Percentiles rank a stretch among this genome's conserved stretches.
Conservation (phyloP, 352 stramenopile genomes). For the Globisporangium viniferum region DNA sequence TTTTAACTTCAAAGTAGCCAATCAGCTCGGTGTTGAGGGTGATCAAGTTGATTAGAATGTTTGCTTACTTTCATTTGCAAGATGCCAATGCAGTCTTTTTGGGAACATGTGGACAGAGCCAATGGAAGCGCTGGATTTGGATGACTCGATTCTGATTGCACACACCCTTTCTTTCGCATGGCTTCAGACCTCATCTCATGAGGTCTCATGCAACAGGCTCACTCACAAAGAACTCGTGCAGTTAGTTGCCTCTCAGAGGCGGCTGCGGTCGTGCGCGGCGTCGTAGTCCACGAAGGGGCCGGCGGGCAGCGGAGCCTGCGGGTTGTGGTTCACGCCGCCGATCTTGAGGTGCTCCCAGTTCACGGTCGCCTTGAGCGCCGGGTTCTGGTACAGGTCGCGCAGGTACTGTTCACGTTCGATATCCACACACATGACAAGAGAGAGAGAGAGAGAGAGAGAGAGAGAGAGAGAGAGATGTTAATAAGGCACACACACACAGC, state of each 20-base stretch:
- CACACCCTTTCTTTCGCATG: not conserved
- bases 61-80: not conserved
- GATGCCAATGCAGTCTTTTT: not conserved
- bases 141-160: not conserved
- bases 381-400: conserved; percentile 68
- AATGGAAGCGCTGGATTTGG: not conserved
- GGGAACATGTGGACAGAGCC: not conserved
- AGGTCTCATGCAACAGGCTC: not conserved
- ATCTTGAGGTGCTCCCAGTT: conserved; percentile 88
- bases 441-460: not conserved
- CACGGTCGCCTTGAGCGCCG: conserved; percentile 50
- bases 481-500: not conserved
- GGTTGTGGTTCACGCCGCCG: conserved; percentile 81
- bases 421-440: not conserved
- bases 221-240: not conserved
- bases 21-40: not conserved
- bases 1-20: not conserved
- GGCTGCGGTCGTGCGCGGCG: conserved; percentile 22
- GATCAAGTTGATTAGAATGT: not conserved
- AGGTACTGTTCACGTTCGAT: conserved; percentile 5
- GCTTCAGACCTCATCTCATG: not conserved
- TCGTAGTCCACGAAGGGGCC: conserved; percentile 28
- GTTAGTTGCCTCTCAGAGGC: not conserved
- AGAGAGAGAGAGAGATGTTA: not conserved
- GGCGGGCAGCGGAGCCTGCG: conserved; percentile 55